Evolutionary conservation across 2,329 filamentous ascomycete genomes (phyloP), one percentile per base, ranked within the genome.

Genomic region (Rhynchosporium graminicola): DNA sequence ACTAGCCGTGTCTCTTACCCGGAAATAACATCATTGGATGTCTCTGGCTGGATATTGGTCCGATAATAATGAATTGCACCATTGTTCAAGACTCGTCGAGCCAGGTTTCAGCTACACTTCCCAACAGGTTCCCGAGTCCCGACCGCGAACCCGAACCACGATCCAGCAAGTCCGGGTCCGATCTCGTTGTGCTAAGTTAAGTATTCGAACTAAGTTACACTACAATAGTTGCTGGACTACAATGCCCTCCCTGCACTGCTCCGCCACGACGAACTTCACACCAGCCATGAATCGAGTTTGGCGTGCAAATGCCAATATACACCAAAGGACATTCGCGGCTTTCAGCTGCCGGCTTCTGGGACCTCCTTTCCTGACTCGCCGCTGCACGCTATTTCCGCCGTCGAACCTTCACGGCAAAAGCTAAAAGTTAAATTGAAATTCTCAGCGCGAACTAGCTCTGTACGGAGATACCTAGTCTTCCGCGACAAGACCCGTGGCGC

Each of bases 281-380:
- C 33, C 50, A 52, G 50, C 38, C 31, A 20, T 20, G 38, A 36
- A 38, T 52, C 31, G 6, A 52, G 50, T 52, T 40, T 38, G 50
- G 50, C 50, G 50, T 26, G 26, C n/a, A 36, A 40, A 33, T 52
- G 38, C 31, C 33, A 33, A 15, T 52, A 31, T 38, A 52, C 29
- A 46, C 15, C 10, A 20, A 20, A 20, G 20, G 20, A 20, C 20
- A 20, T 20, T 20, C 20, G 20, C 20, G 20, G 20, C 31, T 5
- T n/a, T 54, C 51, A 54, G 50, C 33, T 54, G 51, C 36, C 36
- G 36, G 51, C 33, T 28, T 15, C 51, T 42, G 51, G 28, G 20
- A 33, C 51, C 51, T n/a, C 51, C 51, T 42, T 54, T 54, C 28
- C 36, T 54, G 51, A 54, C 51, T 54, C 51, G 51, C 51, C 28